These are phyloP conservation scores for Mucuna pruriens DNA, from an alignment of 306 rosid species.

Conservation along the genomic window DNA sequence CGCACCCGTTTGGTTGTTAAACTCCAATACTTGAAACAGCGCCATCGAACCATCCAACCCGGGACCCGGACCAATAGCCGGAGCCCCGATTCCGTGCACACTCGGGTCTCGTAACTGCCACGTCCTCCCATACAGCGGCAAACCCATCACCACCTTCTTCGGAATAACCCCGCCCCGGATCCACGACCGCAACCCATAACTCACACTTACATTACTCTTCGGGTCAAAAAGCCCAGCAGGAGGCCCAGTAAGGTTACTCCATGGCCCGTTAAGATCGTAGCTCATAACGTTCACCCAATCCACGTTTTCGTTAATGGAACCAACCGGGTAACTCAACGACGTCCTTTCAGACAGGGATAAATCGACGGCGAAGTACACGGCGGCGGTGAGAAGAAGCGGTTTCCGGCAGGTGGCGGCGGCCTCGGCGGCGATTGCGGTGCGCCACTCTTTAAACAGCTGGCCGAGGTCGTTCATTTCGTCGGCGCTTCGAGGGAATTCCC, in stretches of 20 bases:
- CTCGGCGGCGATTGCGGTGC: constrained; percentile 42
- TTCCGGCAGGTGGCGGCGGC: constrained; percentile 14
- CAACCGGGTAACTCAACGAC: constrained; percentile 50
- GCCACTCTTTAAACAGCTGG: constrained; percentile 49
- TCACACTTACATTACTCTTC: constrained; percentile 38
- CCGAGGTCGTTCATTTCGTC: constrained; percentile 53
- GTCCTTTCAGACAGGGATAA: constrained; percentile 18
- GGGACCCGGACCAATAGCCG: constrained; percentile 54
- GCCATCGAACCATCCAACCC: constrained; percentile 49
- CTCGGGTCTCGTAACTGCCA: constrained; percentile 59
- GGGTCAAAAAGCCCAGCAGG: constrained; percentile 59
- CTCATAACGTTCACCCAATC: constrained; percentile 78
- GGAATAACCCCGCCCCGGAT: constrained; percentile 50
- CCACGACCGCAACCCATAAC: constrained; percentile 69
- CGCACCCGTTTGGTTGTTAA: constrained; percentile 18
- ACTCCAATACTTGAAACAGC: constrained; percentile 41
- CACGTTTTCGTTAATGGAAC: constrained; percentile 44
- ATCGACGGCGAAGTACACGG: constrained; percentile 64
- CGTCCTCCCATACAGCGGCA: constrained; percentile 66
- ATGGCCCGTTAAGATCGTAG: constrained; percentile 62
- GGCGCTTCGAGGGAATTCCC: constrained; percentile 70
- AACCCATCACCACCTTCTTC: constrained; percentile 62
- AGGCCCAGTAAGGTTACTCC: constrained; percentile 46
- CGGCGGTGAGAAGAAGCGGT: constrained; percentile 66
- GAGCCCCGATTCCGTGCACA: constrained; percentile 50